A percentile compares a stretch with the other conserved stretches of the same genome.
Conservation (phyloP, 768 basidiomycete genomes). For the Leucocoprinus sp. region DNA sequence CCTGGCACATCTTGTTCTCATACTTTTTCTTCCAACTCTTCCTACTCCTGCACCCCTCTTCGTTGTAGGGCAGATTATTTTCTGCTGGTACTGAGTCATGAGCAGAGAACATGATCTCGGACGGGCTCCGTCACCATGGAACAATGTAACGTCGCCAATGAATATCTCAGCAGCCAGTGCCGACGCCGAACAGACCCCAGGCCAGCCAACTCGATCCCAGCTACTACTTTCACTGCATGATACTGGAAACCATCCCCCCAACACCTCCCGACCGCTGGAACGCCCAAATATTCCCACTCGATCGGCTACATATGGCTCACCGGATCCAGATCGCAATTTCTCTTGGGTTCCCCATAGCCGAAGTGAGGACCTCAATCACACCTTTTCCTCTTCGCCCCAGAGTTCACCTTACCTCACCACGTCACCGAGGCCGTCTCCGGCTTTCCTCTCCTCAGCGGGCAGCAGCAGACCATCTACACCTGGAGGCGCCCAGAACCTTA, state of each 20-base stretch:
- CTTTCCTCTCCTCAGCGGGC: constrained; percentile 35
- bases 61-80: not conserved
- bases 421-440: constrained; percentile 36
- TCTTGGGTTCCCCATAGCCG: constrained; percentile 40
- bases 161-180: constrained; percentile 6
- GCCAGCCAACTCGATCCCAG: constrained; percentile 15
- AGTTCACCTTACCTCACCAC: constrained; percentile 16
- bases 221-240: constrained; percentile 13
- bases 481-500: constrained; percentile 37
- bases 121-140: constrained; percentile 24
- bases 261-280: constrained; percentile 34
- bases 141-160: constrained; percentile 10
- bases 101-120: constrained; percentile 30
- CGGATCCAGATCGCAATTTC: constrained; percentile 48
- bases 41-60: constrained; percentile 1
- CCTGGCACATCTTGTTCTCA: constrained; percentile 9
- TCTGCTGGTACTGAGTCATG: constrained; percentile 20
- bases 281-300: constrained; percentile 51
- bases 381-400: constrained; percentile 21
- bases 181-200: constrained; percentile 16
- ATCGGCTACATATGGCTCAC: constrained; percentile 52
- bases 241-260: constrained; percentile 30
- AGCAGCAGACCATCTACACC: constrained; percentile 50
- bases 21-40: constrained; percentile 7
- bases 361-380: constrained; percentile 69